Conservation (phyloP, 306 rosid species). For the Vigna trinervia region DNA sequence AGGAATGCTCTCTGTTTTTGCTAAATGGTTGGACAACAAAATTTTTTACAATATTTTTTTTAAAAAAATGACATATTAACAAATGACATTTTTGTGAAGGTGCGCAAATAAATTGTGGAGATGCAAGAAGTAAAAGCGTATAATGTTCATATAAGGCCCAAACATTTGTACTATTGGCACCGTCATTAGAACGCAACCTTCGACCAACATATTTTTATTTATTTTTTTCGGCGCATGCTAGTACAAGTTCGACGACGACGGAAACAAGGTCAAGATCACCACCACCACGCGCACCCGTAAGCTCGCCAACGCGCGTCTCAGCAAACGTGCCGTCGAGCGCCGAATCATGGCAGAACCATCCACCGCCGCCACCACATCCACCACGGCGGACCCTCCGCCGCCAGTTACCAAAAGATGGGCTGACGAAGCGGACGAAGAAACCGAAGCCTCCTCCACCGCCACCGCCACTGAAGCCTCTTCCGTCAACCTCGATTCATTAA, state of each 20-base stretch:
- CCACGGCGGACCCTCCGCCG: background rate
- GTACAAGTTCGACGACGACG: slow-evolving; percentile 56
- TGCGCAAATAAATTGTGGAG: too few relatives aligned
- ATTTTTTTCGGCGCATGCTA: too few relatives aligned
- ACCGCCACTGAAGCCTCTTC: slow-evolving; percentile 30
- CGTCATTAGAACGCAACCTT: background rate
- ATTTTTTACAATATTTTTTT: too few relatives aligned
- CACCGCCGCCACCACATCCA: slow-evolving; percentile 4
- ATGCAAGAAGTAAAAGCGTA: too few relatives aligned
- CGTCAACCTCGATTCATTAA: slow-evolving; percentile 52
- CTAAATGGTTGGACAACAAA: background rate
- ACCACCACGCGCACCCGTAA: slow-evolving; percentile 74
- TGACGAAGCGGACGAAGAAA: slow-evolving; percentile 62
- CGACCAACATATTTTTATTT: too few relatives aligned
- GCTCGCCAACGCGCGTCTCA: slow-evolving; percentile 54
- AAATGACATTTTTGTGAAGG: too few relatives aligned
- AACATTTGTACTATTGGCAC: background rate
- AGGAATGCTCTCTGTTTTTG: slow-evolving; percentile 2
- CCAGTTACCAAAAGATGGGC: slow-evolving; percentile 59
- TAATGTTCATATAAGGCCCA: background rate
- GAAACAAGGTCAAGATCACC: slow-evolving; percentile 78
- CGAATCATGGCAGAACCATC: slow-evolving; percentile 31
- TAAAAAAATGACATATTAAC: too few relatives aligned
- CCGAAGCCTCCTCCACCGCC: slow-evolving; percentile 38
- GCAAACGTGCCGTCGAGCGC: slow-evolving; percentile 52